Evolutionary conservation across 2,329 filamentous ascomycete genomes (phyloP), one percentile per base, ranked within the genome.

Genomic region (Paracorniculantispora psalliotae): DNA sequence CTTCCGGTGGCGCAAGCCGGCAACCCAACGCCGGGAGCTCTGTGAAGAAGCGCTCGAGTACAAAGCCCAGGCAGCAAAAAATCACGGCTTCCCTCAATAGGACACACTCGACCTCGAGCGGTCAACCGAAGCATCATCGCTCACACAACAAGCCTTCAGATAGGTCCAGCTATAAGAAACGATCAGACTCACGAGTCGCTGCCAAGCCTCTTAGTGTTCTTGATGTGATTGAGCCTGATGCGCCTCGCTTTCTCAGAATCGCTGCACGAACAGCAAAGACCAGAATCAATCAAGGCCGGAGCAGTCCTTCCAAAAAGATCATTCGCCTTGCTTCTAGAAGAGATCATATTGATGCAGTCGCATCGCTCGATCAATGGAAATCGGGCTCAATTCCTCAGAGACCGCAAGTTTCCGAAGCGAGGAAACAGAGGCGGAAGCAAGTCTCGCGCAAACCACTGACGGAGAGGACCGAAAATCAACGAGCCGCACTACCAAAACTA

Each of bases 261-360:
- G 85, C 85, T 53, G 84, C 83, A 46, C 82, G 85, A 17, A 77
- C 81, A 55, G 83, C 79, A 4, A 79, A 72, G 57, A 75, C 69
- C 54, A 77, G 76, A 35, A 66, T 62, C 26, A 75, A 77, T 13
- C 73, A 79, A 62, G 85, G 85, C 17, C 80, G 81, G 66, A 76
- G 80, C 7, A 85, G 79, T 57, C 83, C 83, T 1, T 72, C 71
- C 0, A 75, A 67, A 46, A 88, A 88, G 66, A 68, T 73, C n/a
- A 84, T 88, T 61, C 77, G 79, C 59, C 73, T 88, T n/a, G 83
- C 81, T 23, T 85, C 77, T 30, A 79, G 83, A n/a, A 73, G 75
- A 63, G 85, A 88, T 65, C 83, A 86, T 61, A 62, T 83, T 19
- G 85, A 87, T 66, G 84, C 78, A 1, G 71, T 78, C 10, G 75